Percentiles rank a stretch among this genome's conserved stretches.
phyloP scores from a whole-genome alignment of 2,329 filamentous ascomycete genomes.

The Penicillium digitatum region DNA sequence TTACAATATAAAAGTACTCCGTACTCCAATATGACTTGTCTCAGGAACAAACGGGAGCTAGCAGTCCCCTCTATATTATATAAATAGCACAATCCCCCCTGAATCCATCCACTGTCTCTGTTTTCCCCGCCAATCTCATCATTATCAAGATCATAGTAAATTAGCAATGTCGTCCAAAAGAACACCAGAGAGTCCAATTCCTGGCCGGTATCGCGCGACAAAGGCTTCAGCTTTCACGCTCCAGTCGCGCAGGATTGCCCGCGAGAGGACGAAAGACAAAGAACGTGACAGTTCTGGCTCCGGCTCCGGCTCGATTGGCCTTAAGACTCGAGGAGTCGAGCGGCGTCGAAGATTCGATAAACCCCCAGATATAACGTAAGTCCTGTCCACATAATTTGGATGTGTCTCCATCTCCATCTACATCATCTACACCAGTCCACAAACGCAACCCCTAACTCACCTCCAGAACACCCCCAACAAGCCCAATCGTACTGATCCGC shows the following conservation, averaged over 20 bases:
- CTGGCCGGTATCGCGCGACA: conserved; percentile 39
- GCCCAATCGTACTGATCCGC: conserved; percentile 72
- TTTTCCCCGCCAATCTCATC: not conserved
- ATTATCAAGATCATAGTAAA: not conserved
- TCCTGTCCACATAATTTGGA: not conserved
- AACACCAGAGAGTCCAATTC: conserved; percentile 16
- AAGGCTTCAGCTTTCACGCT: conserved; percentile 32
- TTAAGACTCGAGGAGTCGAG: conserved; percentile 26
- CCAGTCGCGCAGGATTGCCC: conserved; percentile 29
- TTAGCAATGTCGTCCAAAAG: conserved; percentile 6
- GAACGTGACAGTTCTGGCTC: conserved; percentile 1
- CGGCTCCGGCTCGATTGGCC: conserved; percentile 12
- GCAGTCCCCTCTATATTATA: not conserved
- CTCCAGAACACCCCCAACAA: conserved; percentile 55
- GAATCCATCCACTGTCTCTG: not conserved
- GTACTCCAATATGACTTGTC: conserved; percentile 1
- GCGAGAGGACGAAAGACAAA: conserved; percentile 22
- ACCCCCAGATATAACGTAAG: conserved; percentile 38
- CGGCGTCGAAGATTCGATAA: conserved; percentile 29
- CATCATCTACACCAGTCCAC: not conserved
- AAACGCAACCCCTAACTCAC: not conserved
- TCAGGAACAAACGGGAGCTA: not conserved
- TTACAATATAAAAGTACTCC: not conserved
- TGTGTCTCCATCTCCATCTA: not conserved
- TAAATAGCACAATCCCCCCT: conserved; percentile 5